These are phyloP conservation scores for Phytophthora vignae DNA, from an alignment of 352 stramenopile species.

Conservation along the genomic window DNA sequence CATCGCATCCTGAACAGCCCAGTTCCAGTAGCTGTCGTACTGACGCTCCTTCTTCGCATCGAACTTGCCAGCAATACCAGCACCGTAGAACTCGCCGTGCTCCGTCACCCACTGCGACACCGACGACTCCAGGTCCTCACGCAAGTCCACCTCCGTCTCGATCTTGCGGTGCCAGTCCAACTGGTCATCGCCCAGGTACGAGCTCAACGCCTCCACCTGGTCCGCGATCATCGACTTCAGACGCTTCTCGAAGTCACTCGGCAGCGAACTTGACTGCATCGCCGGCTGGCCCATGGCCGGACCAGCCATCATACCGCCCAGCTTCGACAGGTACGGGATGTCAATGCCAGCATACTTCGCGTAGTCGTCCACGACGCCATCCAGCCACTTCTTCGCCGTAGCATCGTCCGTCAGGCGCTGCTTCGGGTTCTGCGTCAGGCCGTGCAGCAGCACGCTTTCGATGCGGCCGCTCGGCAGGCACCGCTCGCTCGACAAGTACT, in stretches of 20 bases:
- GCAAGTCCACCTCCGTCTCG: conserved; percentile 58
- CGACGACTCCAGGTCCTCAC: conserved; percentile 62
- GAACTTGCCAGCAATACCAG: conserved; percentile 67
- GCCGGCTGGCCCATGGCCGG: conserved; percentile 39
- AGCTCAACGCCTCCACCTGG: conserved; percentile 57
- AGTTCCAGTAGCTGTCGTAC: conserved; percentile 89
- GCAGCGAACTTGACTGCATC: conserved; percentile 42
- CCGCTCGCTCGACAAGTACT: conserved; percentile 75
- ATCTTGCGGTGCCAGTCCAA: conserved; percentile 62
- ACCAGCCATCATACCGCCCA: conserved; percentile 43
- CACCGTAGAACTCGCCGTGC: conserved; percentile 64
- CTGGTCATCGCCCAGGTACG: conserved; percentile 59
- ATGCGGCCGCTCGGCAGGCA: conserved; percentile 75
- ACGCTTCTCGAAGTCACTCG: conserved; percentile 60
- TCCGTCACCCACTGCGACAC: conserved; percentile 63
- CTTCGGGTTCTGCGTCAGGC: conserved; percentile 75
- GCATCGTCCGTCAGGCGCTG: conserved; percentile 67
- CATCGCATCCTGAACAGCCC: conserved; percentile 72
- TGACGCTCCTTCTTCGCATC: conserved; percentile 75
- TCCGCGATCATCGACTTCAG: conserved; percentile 68
- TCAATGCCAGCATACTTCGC: conserved; percentile 62
- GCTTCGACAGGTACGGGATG: conserved; percentile 63
- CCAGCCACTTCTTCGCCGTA: conserved; percentile 82
- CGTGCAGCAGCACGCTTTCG: conserved; percentile 84
- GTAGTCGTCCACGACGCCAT: conserved; percentile 83